Percentiles rank a stretch among this genome's conserved stretches.
These are phyloP conservation scores for Stagonosporopsis chrysanthemi DNA, from an alignment of 2,329 filamentous ascomycete species.

Conservation along the genomic window DNA sequence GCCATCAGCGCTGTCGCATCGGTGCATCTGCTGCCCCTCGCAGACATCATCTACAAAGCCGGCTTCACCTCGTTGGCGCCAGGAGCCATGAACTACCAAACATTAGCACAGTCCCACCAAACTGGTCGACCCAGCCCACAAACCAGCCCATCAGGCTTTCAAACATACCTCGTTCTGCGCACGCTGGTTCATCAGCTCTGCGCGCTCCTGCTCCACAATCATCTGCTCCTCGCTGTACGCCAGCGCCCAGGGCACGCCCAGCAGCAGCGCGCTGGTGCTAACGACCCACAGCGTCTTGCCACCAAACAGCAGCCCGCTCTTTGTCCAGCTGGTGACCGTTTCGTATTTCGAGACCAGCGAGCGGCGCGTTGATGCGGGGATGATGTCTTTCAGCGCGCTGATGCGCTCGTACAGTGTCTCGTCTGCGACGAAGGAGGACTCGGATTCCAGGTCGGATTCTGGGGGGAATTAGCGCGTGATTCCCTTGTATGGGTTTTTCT, in stretches of 20 bases:
- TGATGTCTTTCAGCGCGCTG: constrained; percentile 78
- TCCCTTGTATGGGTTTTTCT: background rate
- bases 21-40: background rate
- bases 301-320: constrained; percentile 70
- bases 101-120: constrained; percentile 19
- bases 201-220: constrained; percentile 95
- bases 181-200: constrained; percentile 93
- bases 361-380: constrained; percentile 79
- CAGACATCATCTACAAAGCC: constrained; percentile 38
- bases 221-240: constrained; percentile 96
- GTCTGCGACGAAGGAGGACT: constrained; percentile 30
- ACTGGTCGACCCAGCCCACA: background rate
- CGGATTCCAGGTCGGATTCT: constrained; percentile 21
- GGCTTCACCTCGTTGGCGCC: constrained; percentile 44
- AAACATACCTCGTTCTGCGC: constrained; percentile 73
- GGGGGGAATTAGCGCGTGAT: background rate
- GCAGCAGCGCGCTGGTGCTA: constrained; percentile 84
- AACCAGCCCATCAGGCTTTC: background rate
- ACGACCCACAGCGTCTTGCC: constrained; percentile 92
- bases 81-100: constrained; percentile 44
- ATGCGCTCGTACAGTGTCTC: constrained; percentile 67
- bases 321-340: constrained; percentile 64
- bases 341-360: constrained; percentile 52
- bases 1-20: background rate
- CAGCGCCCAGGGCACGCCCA: constrained; percentile 92